Conservation (phyloP, 129 eudicot species). For the Lactuca sativa region DNA sequence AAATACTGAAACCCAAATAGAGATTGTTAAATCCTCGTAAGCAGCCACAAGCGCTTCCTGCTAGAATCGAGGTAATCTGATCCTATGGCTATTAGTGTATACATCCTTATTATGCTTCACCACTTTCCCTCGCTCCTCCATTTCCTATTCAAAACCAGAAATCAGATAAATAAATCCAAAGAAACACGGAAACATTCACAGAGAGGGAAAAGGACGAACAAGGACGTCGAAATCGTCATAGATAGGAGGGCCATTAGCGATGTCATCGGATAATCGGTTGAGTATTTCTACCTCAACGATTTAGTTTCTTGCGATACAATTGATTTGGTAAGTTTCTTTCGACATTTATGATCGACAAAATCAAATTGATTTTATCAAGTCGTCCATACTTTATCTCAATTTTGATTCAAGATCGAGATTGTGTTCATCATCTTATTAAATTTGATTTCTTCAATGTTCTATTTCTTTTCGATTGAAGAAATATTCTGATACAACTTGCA, state of each 20-base stretch:
- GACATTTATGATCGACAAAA: no score
- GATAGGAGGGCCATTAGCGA: conserved; percentile 38
- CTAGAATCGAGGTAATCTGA: conserved; percentile 77
- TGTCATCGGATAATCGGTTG: conserved; percentile 54
- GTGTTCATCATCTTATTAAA: no score
- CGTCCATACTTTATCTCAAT: no score
- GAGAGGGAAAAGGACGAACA: conserved; percentile 32
- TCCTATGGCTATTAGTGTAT: conserved; percentile 66
- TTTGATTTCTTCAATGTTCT: no score
- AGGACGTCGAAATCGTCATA: conserved; percentile 83
- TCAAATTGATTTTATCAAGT: no score
- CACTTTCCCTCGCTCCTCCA: conserved; percentile 94
- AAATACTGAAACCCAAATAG: no score
- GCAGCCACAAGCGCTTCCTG: conserved; percentile 96
- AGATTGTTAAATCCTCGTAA: conserved; percentile 80
- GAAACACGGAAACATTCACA: background rate
- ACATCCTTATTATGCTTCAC: conserved; percentile 98
- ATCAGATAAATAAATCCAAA: conserved; percentile 21
- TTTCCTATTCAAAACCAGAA: conserved; percentile 48
- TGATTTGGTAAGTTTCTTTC: no score
- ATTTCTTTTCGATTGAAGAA: no score
- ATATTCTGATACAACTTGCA: no score
- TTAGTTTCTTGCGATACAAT: no score
- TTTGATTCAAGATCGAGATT: no score
- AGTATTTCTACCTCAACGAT: no score